Base-by-base conservation (phyloP, 306 rosid species). In the Lithocarpus polystachyus region DNA sequence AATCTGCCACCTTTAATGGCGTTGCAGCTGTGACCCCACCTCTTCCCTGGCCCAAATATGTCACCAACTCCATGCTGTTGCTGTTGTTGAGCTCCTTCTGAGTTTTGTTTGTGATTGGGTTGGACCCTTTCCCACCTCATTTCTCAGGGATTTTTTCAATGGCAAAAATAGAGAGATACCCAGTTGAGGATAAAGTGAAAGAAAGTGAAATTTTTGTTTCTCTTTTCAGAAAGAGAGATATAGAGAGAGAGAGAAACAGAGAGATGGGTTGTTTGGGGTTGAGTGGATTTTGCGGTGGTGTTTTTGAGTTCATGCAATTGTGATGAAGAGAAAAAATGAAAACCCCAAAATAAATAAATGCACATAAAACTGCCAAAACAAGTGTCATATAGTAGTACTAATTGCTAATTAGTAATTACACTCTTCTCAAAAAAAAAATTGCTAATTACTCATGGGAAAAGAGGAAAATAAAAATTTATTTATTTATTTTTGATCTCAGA, bases 11-110 rank as follows among this genome's bases (percentile, higher is more conserved):
- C 97, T 83, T 89, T 89, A 86, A 96, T 83, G 93, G 99, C 92
- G 93, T 90, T 93, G 83, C 96, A 93, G 79, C 96, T 89, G 85
- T 93, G 99, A 13, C 99, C 99, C 99, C 99, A 96, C 92, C 99
- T 85, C 85, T 88, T 96, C 29, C 99, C 99, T 79, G 99, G 99
- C 80, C 93, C 97, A 82, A 80, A 75, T 52, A 81, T 31, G 84
- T 68, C 89, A 45, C 80, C 84, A 70, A 26, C 64, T 26, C 13
- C 70, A 54, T 19, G 71, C 64, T 56, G 56, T 13, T 76, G 56
- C 9, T 76, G 71, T 8, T 59, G 75, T 28, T 65, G 78, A 53
- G 22, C 83, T 76, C 71, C 92, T 28, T 68, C 87, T 29, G 78
- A 90, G 59, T 84, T 90, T 64, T 86, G 91, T 74, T 71, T 75